Conservation (phyloP, 1,284 basidiomycete species). For the Chondrostereum purpureum region DNA sequence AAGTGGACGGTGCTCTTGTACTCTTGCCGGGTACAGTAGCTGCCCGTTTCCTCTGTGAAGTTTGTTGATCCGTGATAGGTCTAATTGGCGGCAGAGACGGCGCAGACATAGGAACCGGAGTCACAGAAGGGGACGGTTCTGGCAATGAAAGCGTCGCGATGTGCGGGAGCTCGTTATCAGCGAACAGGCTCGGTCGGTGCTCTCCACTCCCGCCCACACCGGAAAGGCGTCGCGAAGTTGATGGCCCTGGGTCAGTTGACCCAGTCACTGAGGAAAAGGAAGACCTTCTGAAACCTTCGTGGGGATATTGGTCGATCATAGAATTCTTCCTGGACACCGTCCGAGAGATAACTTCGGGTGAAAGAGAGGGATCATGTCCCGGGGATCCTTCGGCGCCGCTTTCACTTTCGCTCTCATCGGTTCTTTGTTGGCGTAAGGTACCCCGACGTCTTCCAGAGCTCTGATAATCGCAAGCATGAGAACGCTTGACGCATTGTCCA, state of each 20-base stretch:
- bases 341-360: constrained; percentile 49
- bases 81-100: constrained; percentile 54
- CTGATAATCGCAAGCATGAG: constrained; percentile 71
- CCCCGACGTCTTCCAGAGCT: constrained; percentile 68
- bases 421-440: constrained; percentile 44
- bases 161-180: constrained; percentile 60
- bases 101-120: constrained; percentile 46
- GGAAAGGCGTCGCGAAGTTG: constrained; percentile 20
- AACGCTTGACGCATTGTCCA: constrained; percentile 69
- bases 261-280: constrained; percentile 4
- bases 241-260: constrained; percentile 17
- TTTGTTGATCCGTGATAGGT: constrained; percentile 54
- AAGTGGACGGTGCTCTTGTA: constrained; percentile 50
- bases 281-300: constrained; percentile 19
- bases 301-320: constrained; percentile 44
- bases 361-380: constrained; percentile 55
- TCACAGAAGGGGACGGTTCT: constrained; percentile 44
- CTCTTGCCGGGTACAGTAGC: constrained; percentile 60
- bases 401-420: constrained; percentile 61
- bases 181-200: constrained; percentile 38
- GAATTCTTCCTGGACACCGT: constrained; percentile 54
- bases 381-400: constrained; percentile 53
- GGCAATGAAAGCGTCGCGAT: constrained; percentile 60
- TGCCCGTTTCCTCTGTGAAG: constrained; percentile 58
- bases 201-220: constrained; percentile 18